A percentile compares a stretch with the other conserved stretches of the same genome.
phyloP scores from a whole-genome alignment of 2,329 filamentous ascomycete genomes.

The Harringtonia aguacate region DNA sequence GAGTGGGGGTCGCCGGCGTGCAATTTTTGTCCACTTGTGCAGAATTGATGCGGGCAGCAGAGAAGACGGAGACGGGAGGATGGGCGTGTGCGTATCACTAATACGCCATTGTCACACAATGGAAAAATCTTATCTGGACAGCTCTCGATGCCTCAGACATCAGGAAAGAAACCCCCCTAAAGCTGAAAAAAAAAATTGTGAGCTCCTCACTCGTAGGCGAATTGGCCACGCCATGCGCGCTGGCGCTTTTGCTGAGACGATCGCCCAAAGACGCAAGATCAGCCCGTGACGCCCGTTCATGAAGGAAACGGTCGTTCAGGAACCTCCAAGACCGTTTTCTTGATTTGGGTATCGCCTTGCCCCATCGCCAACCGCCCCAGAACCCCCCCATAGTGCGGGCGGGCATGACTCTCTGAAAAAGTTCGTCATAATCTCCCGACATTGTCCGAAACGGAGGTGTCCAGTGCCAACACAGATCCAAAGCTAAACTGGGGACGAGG shows the following conservation, averaged over 20 bases:
- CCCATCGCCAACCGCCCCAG: no score
- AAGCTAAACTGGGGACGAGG: no score
- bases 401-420: not conserved
- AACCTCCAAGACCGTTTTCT: not conserved
- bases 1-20: not conserved
- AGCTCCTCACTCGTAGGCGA: no score
- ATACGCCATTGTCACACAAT: constrained; percentile 5
- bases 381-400: not conserved
- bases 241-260: no score
- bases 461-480: not conserved
- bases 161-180: not conserved
- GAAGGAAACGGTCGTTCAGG: not conserved
- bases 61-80: not conserved
- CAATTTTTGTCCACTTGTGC: not conserved
- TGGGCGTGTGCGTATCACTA: constrained; percentile 2
- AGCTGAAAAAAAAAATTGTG: no score
- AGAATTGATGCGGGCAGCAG: not conserved
- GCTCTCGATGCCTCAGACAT: constrained; percentile 4
- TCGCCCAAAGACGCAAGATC: not conserved
- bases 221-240: no score
- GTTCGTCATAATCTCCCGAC: constrained; percentile 1
- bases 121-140: constrained; percentile 11
- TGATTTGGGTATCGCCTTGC: no score
- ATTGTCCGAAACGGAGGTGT: constrained; percentile 2
- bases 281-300: not conserved